Evolutionary conservation across 768 basidiomycete genomes (phyloP).

Genomic region (Kwoniella dejecticola): DNA sequence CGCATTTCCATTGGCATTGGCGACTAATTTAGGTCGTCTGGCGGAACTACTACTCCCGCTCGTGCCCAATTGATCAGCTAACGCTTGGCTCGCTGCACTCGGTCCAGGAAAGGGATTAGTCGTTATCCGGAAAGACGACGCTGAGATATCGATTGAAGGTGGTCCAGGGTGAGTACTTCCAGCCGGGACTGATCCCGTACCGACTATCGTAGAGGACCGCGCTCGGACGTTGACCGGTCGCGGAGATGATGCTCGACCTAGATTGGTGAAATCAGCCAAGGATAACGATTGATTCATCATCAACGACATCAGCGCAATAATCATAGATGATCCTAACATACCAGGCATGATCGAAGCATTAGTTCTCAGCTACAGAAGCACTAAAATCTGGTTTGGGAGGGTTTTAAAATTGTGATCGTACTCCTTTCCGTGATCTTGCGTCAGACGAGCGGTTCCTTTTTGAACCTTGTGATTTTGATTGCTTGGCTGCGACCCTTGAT

Average conservation of each 20-base stretch:
- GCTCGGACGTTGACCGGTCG: constrained; percentile 21
- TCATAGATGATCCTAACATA: not conserved
- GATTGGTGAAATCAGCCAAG: not conserved
- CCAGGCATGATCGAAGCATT: constrained; percentile 14
- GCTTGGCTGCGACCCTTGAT: not conserved
- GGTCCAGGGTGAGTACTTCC: constrained; percentile 23
- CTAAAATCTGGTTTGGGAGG: too few species aligned
- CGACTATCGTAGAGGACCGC: constrained; percentile 39
- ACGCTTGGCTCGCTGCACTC: constrained; percentile 23
- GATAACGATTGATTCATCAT: not conserved
- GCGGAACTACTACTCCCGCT: constrained; percentile 8
- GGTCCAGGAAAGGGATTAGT: constrained; percentile 28
- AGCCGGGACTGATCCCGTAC: constrained; percentile 15
- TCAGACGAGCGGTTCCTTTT: not conserved
- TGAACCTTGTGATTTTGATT: not conserved
- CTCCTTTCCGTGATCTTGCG: not conserved
- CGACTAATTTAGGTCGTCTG: constrained; percentile 5
- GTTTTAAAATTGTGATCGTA: not conserved
- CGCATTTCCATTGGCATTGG: constrained; percentile 20
- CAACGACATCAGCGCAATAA: not conserved
- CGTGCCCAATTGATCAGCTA: constrained; percentile 20
- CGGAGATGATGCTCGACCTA: constrained; percentile 10
- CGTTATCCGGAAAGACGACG: constrained; percentile 22
- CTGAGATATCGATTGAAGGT: constrained; percentile 26
- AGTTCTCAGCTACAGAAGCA: not conserved